Evolutionary conservation across 495 filamentous ascomycete genomes (phyloP), one percentile per base, ranked within the genome.

Genomic region (Neurospora pannonica): DNA sequence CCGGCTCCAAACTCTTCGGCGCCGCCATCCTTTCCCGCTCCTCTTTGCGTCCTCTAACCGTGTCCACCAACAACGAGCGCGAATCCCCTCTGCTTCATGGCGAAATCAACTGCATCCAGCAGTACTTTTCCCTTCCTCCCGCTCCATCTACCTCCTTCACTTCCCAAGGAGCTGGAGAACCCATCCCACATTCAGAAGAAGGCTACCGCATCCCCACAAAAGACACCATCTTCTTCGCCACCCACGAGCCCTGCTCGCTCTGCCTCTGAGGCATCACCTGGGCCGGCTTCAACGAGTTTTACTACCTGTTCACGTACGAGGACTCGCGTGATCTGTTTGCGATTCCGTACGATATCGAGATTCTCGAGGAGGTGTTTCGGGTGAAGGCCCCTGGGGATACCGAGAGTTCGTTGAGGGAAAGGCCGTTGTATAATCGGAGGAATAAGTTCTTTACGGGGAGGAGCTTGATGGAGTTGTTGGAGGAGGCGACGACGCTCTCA

Each of bases 41-140:
- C 1, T 74, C 72, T 36, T 77, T 84, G 19, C 5, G 40, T 1
- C 78, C 79, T 4, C 62, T 81, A 0, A 83, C 79, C 0, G 79
- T 82, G 0, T 73, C 83, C 13, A 84, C 82, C 72, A 84, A 84
- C 78, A 81, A 82, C 75, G 82, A 84, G 73, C 76, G 75, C 43
- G 76, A 60, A 2, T 84, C 83, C 8, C 82, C 83, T 0, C 77
- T 84, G 5, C 75, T 83, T 5, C 83, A 84, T 75, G 81, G 82
- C 74, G 83, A 84, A 74, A 82, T 84, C 78, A 84, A 84, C 78
- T 84, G 83, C 77, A 84, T 84, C 78, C 82, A 82, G 75, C 75
- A 83, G 40, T 84, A 83, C 75, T 84, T 83, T 71, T 42, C 79
- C 0, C 76, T 78, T 0, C 76, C 80, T 0, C 46, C 76, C 17